phyloP scores from a whole-genome alignment of 441 rosid genomes.

The Biscutella laevigata region DNA sequence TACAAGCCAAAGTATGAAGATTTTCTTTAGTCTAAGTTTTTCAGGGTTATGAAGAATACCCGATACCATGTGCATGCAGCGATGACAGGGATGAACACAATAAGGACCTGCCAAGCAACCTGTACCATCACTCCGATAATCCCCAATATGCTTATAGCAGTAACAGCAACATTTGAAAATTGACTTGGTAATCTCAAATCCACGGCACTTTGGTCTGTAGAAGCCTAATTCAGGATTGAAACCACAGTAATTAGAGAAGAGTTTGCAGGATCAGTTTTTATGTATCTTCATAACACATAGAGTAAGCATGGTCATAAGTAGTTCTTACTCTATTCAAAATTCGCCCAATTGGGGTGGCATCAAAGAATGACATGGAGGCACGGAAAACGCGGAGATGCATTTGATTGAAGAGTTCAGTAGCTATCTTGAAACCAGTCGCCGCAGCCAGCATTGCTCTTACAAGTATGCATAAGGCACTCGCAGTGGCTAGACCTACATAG shows the following conservation, averaged over 20 bases:
- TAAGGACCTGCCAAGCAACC: constrained; percentile 80
- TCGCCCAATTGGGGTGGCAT: constrained; percentile 82
- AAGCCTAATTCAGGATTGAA: constrained; percentile 42
- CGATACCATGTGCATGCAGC: constrained; percentile 63
- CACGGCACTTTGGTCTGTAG: constrained; percentile 75
- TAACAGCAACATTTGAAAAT: constrained; percentile 36
- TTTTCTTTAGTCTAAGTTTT: not conserved
- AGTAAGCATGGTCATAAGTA: not conserved
- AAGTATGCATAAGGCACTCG: constrained; percentile 63
- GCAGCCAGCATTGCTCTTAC: constrained; percentile 48
- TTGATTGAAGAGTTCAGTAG: constrained; percentile 61
- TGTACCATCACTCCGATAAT: constrained; percentile 75
- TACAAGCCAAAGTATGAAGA: constrained; percentile 32
- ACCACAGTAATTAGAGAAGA: constrained; percentile 14
- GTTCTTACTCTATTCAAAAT: constrained; percentile 67
- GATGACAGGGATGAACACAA: constrained; percentile 64
- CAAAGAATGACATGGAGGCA: constrained; percentile 87
- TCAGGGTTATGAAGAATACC: constrained; percentile 36
- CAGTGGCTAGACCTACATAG: constrained; percentile 52
- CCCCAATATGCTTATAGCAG: constrained; percentile 37
- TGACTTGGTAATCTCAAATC: constrained; percentile 50
- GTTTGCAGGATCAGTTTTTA: not conserved
- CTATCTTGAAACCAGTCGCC: constrained; percentile 67
- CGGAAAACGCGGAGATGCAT: constrained; percentile 77
- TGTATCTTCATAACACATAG: not conserved